Base-by-base conservation (phyloP, 257 asterid species). In the Misopates orontium region DNA sequence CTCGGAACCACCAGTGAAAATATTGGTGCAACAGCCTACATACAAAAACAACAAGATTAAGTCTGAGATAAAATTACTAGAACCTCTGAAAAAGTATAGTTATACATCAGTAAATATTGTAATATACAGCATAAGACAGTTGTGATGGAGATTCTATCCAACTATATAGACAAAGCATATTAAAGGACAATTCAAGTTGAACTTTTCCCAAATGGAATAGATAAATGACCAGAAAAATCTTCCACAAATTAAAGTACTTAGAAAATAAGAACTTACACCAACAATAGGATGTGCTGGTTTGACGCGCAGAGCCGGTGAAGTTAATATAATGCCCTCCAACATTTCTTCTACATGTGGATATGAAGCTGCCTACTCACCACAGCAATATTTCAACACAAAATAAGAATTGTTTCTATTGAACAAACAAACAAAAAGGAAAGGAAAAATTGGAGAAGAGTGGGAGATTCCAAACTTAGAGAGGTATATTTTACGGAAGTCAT, bases 261-360 rank as follows among this genome's bases (percentile, higher is more conserved):
- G 19, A 57, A 72, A 17, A 28, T 0, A 16, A 65, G 23, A 61
- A 79, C 97, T 83, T 85, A 90, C 97, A 52, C 95, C 87, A 73
- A 90, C 96, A 64, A 94, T 85, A 16, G 99, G 97, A 80, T 94
- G 95, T 25, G 97, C 92, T 17, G 97, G 97, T 87, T 82, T 94
- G 78, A 94, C 99, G 20, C 97, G 96, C 75, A 94, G 73, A 31
- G 99, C 99, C 62, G 99, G 99, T 60, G 99, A 94, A 70, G 97
- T 94, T 85, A 94, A 74, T 73, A 90, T 81, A 73, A 94, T 74
- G 48, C 99, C 99, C 71, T 94, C 96, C 75, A 94, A 63, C 96
- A 86, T 90, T 74, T 77, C 81, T 80, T 88, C 88, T 31, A 90
- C 77, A 60, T 72, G 89, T 42, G 93, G 88, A 77, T 79, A 78